phyloP scores from a whole-genome alignment of 2,329 filamentous ascomycete species.

The Aspergillus jensenii region DNA sequence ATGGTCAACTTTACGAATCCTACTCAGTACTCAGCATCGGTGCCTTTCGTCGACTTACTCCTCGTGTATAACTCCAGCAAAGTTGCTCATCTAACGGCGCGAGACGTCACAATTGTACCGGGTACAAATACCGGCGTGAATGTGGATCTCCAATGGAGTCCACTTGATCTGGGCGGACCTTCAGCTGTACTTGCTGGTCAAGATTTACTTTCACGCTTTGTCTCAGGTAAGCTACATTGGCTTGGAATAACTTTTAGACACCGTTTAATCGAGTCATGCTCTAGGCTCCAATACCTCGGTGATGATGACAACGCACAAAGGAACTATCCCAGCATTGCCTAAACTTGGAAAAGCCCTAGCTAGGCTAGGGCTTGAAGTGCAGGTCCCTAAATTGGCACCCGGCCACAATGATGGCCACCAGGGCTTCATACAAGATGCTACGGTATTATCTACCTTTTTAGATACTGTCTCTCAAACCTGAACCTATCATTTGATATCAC shows the following conservation, averaged over 20 bases:
- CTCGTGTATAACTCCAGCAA: conserved; percentile 71
- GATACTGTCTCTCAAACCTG: conserved; percentile 13
- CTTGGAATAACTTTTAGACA: neutral
- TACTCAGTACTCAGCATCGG: conserved; percentile 75
- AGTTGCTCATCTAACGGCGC: conserved; percentile 71
- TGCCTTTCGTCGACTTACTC: conserved; percentile 80
- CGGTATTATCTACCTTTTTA: conserved; percentile 44
- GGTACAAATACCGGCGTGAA: conserved; percentile 72
- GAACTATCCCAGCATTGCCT: conserved; percentile 72
- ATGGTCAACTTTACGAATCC: conserved; percentile 85
- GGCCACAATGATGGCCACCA: conserved; percentile 46
- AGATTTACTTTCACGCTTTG: conserved; percentile 77
- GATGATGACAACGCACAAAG: conserved; percentile 68
- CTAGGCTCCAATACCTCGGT: conserved; percentile 76
- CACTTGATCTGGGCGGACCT: conserved; percentile 61
- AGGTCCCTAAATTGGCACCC: conserved; percentile 64
- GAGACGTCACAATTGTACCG: conserved; percentile 61
- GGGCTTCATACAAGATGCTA: conserved; percentile 81
- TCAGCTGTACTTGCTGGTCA: conserved; percentile 62
- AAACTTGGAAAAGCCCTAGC: conserved; percentile 71
- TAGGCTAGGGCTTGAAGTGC: conserved; percentile 67
- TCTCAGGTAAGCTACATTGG: conserved; percentile 62
- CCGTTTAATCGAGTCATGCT: conserved; percentile 10
- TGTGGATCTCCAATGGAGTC: conserved; percentile 73
- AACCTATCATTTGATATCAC: conserved; percentile 7